Base-by-base conservation (phyloP, 768 basidiomycete genomes). In the Tulasnella sp. region DNA sequence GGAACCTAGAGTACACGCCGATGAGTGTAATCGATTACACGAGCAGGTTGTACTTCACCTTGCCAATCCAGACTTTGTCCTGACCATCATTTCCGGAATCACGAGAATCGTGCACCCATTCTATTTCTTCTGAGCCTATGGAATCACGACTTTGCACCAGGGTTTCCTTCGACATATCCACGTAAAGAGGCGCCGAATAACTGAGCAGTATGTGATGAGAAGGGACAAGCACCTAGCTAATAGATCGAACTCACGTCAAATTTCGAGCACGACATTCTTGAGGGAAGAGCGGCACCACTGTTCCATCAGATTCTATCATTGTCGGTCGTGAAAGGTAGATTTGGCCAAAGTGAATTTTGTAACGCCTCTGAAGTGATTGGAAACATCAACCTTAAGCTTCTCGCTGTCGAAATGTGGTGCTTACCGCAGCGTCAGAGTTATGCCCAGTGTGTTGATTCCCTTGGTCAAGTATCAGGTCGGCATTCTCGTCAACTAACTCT, bases 311-410 rank as follows among this genome's bases (percentile, higher is more conserved):
- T 65, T 99, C 95, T 20, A 89, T 96, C 41, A 91, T 81, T 13
- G 89, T 93, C 37, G 93, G 89, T 54, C 87, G 76, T 25, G 92
- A 93, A 42, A 99, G 78, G 67, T 93, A 98, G 62, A 98, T 93
- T 67, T 99, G 95, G 8, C 87, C 89, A 61, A 98, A 99, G 60
- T 85, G 84, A 66, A 99, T 87, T 69, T 96, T 89, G 66, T 92
- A 96, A 53, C 95, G 88, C 58, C 89, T 79, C 63, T 89, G 48
- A 27, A 49, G 2, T 39, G 25, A 22, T 47, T 6, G n/a, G 42
- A 34, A n/a, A 20, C 28, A 20, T 8, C n/a, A 15, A n/a, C 32
- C 44, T 20, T 22, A 53, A 3, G 9, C 6, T 7, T 5, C 5
- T 10, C 7, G 31, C 13, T 32, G 37, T 37, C 24, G 44, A 24